phyloP scores from a whole-genome alignment of 2,329 filamentous ascomycete genomes.

The Colletotrichum melonis region DNA sequence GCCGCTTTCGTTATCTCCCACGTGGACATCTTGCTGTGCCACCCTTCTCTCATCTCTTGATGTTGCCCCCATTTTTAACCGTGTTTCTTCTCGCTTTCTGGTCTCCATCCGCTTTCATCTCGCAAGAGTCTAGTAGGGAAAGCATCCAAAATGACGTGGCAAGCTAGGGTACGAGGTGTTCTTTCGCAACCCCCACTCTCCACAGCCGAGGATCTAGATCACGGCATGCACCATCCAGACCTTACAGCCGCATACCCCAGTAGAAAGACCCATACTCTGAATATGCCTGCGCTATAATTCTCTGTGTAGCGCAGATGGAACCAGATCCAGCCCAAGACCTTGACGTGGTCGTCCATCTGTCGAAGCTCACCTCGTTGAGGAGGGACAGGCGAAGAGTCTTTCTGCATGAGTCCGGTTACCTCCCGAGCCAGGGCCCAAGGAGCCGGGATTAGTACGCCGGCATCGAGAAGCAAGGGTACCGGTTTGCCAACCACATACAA shows the following conservation, averaged over 20 bases:
- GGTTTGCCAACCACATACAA: neutral
- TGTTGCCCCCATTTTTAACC: neutral
- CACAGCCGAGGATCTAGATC: constrained; percentile 1
- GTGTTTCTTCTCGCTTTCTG: neutral
- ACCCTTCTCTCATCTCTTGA: neutral
- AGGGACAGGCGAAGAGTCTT: neutral
- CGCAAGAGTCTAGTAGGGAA: neutral
- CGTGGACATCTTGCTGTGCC: neutral
- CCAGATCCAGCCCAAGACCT: neutral
- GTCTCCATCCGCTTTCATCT: neutral
- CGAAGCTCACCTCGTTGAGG: neutral
- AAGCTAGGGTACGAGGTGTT: neutral
- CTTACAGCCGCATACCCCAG: neutral
- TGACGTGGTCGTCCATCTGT: neutral
- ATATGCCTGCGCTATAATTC: neutral
- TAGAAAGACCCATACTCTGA: neutral
- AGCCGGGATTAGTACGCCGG: neutral
- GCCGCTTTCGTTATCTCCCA: neutral
- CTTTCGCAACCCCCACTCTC: neutral
- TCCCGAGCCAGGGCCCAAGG: neutral
- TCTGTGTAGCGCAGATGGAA: neutral
- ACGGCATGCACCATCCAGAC: neutral
- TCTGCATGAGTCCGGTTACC: neutral
- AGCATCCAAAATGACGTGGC: neutral
- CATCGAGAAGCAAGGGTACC: neutral